Evolutionary conservation across 768 basidiomycete species (phyloP).

Genomic region (Neoboletus brunneissimus): DNA sequence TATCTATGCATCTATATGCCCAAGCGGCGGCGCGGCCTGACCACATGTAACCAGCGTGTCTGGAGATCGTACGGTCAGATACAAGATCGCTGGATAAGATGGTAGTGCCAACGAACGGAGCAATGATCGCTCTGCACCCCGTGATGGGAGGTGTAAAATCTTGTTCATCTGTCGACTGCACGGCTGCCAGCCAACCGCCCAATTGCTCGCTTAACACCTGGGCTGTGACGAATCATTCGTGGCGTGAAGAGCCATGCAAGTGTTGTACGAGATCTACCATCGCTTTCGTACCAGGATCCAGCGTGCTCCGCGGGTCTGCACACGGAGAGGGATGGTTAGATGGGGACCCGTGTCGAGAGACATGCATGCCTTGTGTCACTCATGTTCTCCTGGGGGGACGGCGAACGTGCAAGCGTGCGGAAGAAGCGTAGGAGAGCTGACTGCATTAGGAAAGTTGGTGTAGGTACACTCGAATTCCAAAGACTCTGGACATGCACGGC

Average conservation of each 20-base stretch:
- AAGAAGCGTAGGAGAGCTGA: slow-evolving; percentile 16
- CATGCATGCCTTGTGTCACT: slow-evolving; percentile 25
- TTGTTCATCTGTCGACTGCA: slow-evolving; percentile 43
- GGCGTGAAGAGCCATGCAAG: slow-evolving; percentile 15
- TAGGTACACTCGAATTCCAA: neutral
- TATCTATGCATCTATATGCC: slow-evolving; percentile 91
- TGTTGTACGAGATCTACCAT: slow-evolving; percentile 44
- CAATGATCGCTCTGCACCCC: slow-evolving; percentile 86
- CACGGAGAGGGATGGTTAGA: neutral
- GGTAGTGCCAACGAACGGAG: slow-evolving; percentile 62
- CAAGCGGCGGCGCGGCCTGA: slow-evolving; percentile 93
- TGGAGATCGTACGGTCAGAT: slow-evolving; percentile 32
- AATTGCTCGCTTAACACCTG: slow-evolving; percentile 61
- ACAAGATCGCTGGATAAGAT: neutral
- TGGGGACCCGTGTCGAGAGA: neutral
- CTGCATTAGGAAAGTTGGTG: slow-evolving; percentile 27
- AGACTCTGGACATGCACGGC: neutral
- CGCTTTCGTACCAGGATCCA: slow-evolving; percentile 81
- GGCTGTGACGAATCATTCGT: slow-evolving; percentile 38
- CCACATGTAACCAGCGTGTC: slow-evolving; percentile 95
- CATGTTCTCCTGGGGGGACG: slow-evolving; percentile 21
- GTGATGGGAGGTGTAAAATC: slow-evolving; percentile 64
- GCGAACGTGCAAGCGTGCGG: slow-evolving; percentile 10
- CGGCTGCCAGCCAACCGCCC: slow-evolving; percentile 56
- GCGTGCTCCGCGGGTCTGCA: slow-evolving; percentile 75